Evolutionary conservation across 495 filamentous ascomycete species (phyloP).

Genomic region (Immersiella caudata): DNA sequence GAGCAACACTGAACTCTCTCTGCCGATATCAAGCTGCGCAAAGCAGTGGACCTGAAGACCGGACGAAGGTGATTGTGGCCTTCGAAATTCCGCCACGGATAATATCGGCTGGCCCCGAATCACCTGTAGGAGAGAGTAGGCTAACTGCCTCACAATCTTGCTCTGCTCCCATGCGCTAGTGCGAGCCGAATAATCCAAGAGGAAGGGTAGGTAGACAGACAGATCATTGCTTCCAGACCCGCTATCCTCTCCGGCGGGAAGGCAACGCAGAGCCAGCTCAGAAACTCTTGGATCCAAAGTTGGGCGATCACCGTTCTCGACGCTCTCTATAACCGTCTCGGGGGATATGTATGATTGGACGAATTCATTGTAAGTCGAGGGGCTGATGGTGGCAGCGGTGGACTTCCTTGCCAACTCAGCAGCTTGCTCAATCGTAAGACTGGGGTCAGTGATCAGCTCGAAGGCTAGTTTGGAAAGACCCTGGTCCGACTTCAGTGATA

Average conservation of each 20-base stretch:
- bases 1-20: conserved; percentile 10
- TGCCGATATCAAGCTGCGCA: conserved; percentile 6
- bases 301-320: neutral
- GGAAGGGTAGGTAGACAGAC: conserved; percentile 60
- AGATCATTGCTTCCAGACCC: conserved; percentile 19
- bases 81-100: conserved; percentile 35
- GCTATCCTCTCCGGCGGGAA: neutral
- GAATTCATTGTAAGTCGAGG: conserved; percentile 46
- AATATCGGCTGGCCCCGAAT: conserved; percentile 25
- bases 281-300: conserved; percentile 54
- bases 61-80: conserved; percentile 31
- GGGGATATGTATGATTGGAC: conserved; percentile 46
- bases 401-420: conserved; percentile 30
- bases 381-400: conserved; percentile 21
- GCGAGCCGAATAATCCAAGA: conserved; percentile 60
- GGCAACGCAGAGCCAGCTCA: conserved; percentile 48
- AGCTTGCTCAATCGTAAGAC: conserved; percentile 37
- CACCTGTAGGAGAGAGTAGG: conserved; percentile 60
- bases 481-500: conserved; percentile 33
- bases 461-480: conserved; percentile 43
- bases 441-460: conserved; percentile 40
- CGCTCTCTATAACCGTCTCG: conserved; percentile 3
- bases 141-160: conserved; percentile 54
- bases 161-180: conserved; percentile 68
- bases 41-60: conserved; percentile 25